Base-by-base conservation (phyloP, 148 eudicot species). In the Tetragonia tetragonoides region DNA sequence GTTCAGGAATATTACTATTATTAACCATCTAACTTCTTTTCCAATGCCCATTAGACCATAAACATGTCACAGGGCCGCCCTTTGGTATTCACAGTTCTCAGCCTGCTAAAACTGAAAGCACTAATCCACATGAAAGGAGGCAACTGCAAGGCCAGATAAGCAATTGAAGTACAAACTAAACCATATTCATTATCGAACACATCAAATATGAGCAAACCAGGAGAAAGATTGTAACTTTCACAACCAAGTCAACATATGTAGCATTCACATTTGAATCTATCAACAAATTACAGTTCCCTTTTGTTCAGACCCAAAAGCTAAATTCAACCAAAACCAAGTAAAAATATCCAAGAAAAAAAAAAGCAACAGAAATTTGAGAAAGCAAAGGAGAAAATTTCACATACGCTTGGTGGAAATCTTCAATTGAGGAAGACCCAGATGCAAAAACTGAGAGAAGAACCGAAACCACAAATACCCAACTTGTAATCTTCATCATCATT, bases 351-450 rank as follows among this genome's bases (percentile, higher is more conserved):
- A 28, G 1, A 74, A 62, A 16, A 66, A 37, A 39, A 0, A 6
- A 37, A 70, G 10, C 14, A n/a, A 54, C 2, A 20, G 37, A 77
- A 83, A 66, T 34, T 64, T 7, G 15, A 53, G 42, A 24, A 17
- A 3, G 60, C 10, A 51, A 70, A 67, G 40, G 4, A 47, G 42
- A 44, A 84, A 47, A n/a, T 42, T 74, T 17, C 23, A 85, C 92
- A 83, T 84, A 92, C 97, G 97, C 91, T 89, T 85, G 89, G 74
- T 81, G 84, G 38, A 87, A 81, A 88, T 87, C 85, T 42, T 89
- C 89, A 80, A 86, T 75, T 24, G 92, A 80, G 20, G 74, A 79
- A 39, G 87, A 81, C 84, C 88, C 89, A 82, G 70, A 77, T 84
- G 82, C 72, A 40, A 81, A 80, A 61, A 83, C 49, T 39, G 79